Evolutionary conservation across 106 monocot species (phyloP), one percentile per base, ranked within the genome.

Genomic region (Dendrobium catenatum): DNA sequence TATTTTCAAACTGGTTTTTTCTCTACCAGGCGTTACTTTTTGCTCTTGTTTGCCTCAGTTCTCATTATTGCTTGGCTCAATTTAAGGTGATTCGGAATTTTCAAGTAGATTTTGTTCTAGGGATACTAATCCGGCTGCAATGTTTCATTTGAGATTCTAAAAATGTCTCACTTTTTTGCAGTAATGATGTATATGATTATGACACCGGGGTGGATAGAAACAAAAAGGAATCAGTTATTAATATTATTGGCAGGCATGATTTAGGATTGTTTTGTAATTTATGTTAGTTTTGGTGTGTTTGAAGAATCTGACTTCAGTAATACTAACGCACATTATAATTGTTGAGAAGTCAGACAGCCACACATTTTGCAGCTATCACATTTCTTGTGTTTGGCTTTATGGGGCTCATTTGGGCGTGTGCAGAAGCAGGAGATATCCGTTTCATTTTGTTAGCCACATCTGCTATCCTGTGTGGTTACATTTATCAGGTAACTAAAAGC

Each of bases 161-260:
- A 5, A 44, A 44, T n/a, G 1, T 3, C 19, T 13, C 20, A 19
- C 44, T 43, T 75, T n/a, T 86, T 72, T 81, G 76, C 79, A 98
- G 97, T 80, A 98, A 98, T 80, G 97, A 98, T 80, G 94, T 92
- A 55, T 94, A 91, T 86, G 95, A 98, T 83, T 93, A 87, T 80
- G 92, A 95, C 68, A 95, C 95, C 20, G 95, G 98, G 33, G 98
- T 86, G 5, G 98, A 98, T 79, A 82, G 18, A 79, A 76, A 93
- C 77, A 98, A 98, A 86, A 93, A 91, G 68, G 98, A 98, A 88
- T 98, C 98, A 4, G 95, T 98, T 80, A 95, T 95, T 70, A 98
- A 95, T 86, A 91, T 98, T 54, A 20, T 88, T 87, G 98, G 98
- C 87, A 98, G 98, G 98, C 94, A 87, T 42, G 9, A 44, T 15